A percentile compares a stretch with the other conserved stretches of the same genome.
Conservation (phyloP, 148 eudicot species). For the Cornus kousa region DNA sequence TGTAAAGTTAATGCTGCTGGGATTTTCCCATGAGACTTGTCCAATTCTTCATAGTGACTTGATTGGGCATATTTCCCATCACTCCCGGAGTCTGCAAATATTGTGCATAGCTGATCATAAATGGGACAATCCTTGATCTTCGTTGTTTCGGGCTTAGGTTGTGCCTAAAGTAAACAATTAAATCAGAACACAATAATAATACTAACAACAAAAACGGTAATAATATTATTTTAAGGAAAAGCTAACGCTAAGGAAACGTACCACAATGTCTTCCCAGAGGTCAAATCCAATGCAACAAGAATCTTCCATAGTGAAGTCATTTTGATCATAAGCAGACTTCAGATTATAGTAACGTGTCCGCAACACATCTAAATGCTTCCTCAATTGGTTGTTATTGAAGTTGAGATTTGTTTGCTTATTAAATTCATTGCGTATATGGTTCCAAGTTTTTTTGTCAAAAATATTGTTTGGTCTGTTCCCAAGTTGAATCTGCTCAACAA, state of each 20-base stretch:
- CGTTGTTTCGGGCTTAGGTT: constrained; percentile 43
- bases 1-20: constrained; percentile 11
- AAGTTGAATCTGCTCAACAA: constrained; percentile 67
- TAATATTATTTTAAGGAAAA: too few species aligned
- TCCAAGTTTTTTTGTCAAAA: constrained; percentile 85
- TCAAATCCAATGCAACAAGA: constrained; percentile 59
- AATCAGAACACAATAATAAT: not conserved
- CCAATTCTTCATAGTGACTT: constrained; percentile 66
- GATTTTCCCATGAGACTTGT: constrained; percentile 26
- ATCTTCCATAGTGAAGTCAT: constrained; percentile 56
- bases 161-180: constrained; percentile 34
- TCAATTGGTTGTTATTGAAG: constrained; percentile 77
- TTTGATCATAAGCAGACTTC: constrained; percentile 54
- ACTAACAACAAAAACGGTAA: too few species aligned
- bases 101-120: constrained; percentile 63
- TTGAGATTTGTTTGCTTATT: constrained; percentile 55
- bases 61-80: constrained; percentile 86
- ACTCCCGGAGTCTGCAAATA: constrained; percentile 63
- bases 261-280: constrained; percentile 68
- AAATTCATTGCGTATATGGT: constrained; percentile 62
- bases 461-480: constrained; percentile 72
- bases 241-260: constrained; percentile 15
- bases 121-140: constrained; percentile 77
- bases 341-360: constrained; percentile 66
- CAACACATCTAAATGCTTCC: constrained; percentile 81